Conservation (phyloP, 495 filamentous ascomycete genomes). For the Melanomma pulvis-pyrius region DNA sequence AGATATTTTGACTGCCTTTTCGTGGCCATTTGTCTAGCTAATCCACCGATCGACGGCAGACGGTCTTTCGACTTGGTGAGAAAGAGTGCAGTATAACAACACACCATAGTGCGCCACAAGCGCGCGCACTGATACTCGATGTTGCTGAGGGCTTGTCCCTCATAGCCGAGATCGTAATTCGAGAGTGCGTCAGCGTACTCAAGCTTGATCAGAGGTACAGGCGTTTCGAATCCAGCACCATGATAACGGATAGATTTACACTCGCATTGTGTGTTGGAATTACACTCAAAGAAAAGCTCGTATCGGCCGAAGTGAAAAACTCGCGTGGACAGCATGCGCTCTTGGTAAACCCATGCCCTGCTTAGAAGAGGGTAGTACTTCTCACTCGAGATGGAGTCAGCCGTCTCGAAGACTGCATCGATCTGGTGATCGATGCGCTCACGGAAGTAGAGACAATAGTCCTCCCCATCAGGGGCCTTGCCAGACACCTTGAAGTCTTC, state of each 20-base stretch:
- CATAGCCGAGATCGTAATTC: neutral
- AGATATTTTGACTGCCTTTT: neutral
- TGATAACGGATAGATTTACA: neutral
- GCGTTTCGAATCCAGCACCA: neutral
- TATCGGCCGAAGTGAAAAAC: neutral
- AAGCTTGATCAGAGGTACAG: neutral
- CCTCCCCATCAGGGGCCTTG: neutral
- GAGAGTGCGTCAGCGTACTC: neutral
- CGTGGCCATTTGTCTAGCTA: neutral
- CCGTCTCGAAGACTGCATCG: neutral
- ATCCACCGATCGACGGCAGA: neutral
- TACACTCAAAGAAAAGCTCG: neutral
- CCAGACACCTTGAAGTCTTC: neutral
- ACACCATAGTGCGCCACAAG: neutral
- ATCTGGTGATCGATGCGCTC: neutral
- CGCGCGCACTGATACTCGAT: neutral
- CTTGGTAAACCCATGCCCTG: neutral
- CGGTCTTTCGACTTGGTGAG: neutral
- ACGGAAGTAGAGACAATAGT: neutral
- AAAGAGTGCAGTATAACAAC: neutral
- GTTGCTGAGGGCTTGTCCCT: neutral
- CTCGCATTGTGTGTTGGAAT: neutral
- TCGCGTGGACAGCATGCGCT: neutral
- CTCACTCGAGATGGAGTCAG: neutral
- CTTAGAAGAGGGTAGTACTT: neutral